Conservation (phyloP, 73 alveolate species). For the Durusdinium trenchii region DNA sequence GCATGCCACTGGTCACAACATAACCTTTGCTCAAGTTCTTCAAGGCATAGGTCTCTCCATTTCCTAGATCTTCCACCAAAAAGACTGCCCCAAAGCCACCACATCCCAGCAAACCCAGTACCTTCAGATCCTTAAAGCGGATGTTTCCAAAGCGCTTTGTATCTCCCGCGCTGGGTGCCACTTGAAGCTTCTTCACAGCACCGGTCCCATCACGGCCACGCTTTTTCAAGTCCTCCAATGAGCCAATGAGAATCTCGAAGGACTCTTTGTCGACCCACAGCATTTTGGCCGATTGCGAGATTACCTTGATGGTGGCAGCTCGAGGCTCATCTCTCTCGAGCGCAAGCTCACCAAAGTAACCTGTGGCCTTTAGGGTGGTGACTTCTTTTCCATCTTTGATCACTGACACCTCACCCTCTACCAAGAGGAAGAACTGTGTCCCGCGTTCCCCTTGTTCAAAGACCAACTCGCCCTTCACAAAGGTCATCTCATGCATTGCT, state of each 20-base stretch:
- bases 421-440: slow-evolving; percentile 71
- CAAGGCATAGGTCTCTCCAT: slow-evolving; percentile 68
- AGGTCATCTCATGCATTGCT: slow-evolving; percentile 82
- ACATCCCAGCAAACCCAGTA: slow-evolving; percentile 73
- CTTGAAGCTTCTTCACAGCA: slow-evolving; percentile 38
- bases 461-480: slow-evolving; percentile 86
- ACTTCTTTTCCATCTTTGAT: slow-evolving; percentile 67
- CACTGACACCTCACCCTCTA: slow-evolving; percentile 88
- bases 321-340: slow-evolving; percentile 86
- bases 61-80: slow-evolving; percentile 69
- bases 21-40: slow-evolving; percentile 86
- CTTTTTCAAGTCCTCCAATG: slow-evolving; percentile 59
- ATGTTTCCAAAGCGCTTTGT: slow-evolving; percentile 67
- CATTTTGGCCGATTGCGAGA: slow-evolving; percentile 58
- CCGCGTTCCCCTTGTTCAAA: slow-evolving; percentile 92
- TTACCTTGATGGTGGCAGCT: slow-evolving; percentile 80
- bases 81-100: slow-evolving; percentile 84
- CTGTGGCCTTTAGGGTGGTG: slow-evolving; percentile 44
- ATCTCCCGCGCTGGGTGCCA: slow-evolving; percentile 53
- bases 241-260: slow-evolving; percentile 86
- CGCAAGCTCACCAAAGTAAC: slow-evolving; percentile 32
- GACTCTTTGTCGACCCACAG: slow-evolving; percentile 82
- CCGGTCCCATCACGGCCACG: slow-evolving; percentile 81
- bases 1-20: slow-evolving; percentile 89
- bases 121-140: slow-evolving; percentile 79